Base-by-base conservation (phyloP, 1,139 yeast species). In the Candida glucosophila region DNA sequence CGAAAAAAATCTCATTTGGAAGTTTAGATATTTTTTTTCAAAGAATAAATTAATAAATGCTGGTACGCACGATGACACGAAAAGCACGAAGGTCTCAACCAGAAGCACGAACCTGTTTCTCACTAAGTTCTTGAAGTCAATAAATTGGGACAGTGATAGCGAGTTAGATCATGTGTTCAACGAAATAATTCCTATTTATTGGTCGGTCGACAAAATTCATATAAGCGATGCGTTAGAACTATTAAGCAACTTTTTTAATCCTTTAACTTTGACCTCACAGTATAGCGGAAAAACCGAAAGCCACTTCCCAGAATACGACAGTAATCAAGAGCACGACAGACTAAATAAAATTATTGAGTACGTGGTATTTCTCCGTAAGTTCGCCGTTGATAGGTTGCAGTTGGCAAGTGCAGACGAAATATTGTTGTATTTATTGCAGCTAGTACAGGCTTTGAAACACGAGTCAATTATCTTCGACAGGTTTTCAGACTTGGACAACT, bases 171-270 rank as follows among this genome's bases (percentile, higher is more conserved):
- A 85, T 48, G 90, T 86, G 5, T 69, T 85, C 29, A 77, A 71
- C 24, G 69, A 64, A 34, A 58, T 64, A 6, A 47, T 64, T 12
- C 69, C 69, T 1, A 46, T 49, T 23, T 59, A 58, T 37, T 64
- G 71, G 71, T 41, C 57, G 9, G 68, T 58, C 3, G 83, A 80
- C 10, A 82, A 79, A 37, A 77, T 85, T 29, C 94, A 85, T 37
- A 78, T 90, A 18, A 95, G 90, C 28, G 97, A 90, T 52, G 95
- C 97, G 0, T 60, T 90, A 30, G 98, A 90, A 46, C 58, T 90
- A 10, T 58, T 90, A 22, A 85, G 96, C 9, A 82, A 83, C 10
- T 72, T 71, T 29, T 88, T 64, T 39, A 59, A 62, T 31, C 70
- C 70, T 0, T 52, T 49, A 24, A 49, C 56, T 0, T 46, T 64